Conservation (phyloP, 2,329 filamentous ascomycete genomes). For the Alternaria brassicae region DNA sequence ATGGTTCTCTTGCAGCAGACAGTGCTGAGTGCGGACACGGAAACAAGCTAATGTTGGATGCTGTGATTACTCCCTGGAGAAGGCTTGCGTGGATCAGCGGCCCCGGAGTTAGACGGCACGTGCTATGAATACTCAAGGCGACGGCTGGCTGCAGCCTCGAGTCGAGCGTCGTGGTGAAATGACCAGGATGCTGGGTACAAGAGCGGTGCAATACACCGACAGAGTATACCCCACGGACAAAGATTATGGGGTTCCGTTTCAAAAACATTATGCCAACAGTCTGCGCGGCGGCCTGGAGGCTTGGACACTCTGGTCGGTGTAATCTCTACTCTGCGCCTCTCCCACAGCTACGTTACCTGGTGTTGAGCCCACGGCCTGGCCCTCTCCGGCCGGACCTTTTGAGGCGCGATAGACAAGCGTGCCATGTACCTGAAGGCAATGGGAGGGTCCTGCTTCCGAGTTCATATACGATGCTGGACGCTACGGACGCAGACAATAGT, state of each 20-base stretch:
- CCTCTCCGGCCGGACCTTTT: not conserved
- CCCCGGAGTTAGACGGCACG: not conserved
- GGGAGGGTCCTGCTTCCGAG: constrained; percentile 20
- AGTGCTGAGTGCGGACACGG: not conserved
- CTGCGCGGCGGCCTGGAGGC: constrained; percentile 18
- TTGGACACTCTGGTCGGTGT: not conserved
- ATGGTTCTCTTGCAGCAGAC: not conserved
- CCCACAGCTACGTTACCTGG: not conserved
- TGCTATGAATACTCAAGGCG: not conserved
- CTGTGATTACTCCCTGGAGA: not conserved
- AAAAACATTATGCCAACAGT: constrained; percentile 22
- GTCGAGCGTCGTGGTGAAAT: not conserved
- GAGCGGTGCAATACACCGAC: constrained; percentile 4
- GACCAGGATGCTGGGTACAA: not conserved
- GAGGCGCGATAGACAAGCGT: constrained; percentile 9
- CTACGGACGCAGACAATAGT: constrained; percentile 35
- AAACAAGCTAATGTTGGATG: not conserved
- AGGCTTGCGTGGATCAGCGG: not conserved
- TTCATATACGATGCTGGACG: constrained; percentile 20
- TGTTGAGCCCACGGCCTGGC: not conserved
- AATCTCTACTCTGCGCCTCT: not conserved
- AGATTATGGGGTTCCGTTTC: constrained; percentile 25
- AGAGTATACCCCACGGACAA: constrained; percentile 18
- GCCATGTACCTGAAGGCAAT: constrained; percentile 29
- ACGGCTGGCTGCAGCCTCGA: constrained; percentile 17